Percentiles rank a stretch among this genome's conserved stretches.
Evolutionary conservation across 345 rosid genomes (phyloP).

Genomic region (Barbarea vulgaris): DNA sequence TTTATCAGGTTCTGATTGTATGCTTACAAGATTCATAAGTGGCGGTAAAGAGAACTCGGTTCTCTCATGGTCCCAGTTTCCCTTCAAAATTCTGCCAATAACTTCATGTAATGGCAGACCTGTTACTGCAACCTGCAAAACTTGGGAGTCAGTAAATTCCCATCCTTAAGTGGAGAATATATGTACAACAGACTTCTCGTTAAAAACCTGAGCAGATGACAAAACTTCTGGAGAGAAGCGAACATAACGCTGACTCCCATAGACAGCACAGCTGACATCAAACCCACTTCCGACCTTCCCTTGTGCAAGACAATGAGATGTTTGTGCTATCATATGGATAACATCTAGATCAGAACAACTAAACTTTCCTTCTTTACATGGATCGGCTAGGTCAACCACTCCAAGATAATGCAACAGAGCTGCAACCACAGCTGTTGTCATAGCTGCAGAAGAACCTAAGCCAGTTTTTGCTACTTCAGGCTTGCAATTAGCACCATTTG

Average conservation of each 20-base stretch:
- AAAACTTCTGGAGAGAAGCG: slow-evolving; percentile 92
- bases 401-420: slow-evolving; percentile 89
- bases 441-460: slow-evolving; percentile 97
- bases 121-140: slow-evolving; percentile 54
- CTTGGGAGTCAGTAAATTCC: slow-evolving; percentile 26
- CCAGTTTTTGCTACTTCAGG: slow-evolving; percentile 99
- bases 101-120: slow-evolving; percentile 66
- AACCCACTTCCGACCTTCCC: slow-evolving; percentile 99
- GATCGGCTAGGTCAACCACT: slow-evolving; percentile 65
- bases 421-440: slow-evolving; percentile 95
- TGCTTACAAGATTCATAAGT: slow-evolving; percentile 75
- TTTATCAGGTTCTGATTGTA: slow-evolving; percentile 2
- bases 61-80: slow-evolving; percentile 89
- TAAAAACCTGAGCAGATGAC: slow-evolving; percentile 81
- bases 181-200: not conserved
- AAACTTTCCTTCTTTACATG: slow-evolving; percentile 45
- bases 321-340: slow-evolving; percentile 91
- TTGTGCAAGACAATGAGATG: slow-evolving; percentile 96
- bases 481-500: slow-evolving; percentile 63
- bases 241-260: slow-evolving; percentile 92
- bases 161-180: not conserved
- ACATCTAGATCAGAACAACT: slow-evolving; percentile 57
- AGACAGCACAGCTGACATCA: slow-evolving; percentile 97
- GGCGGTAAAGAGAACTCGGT: slow-evolving; percentile 90
- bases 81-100: slow-evolving; percentile 58